phyloP scores from a whole-genome alignment of 1,139 yeast genomes.

The Yamadazyma diospyri region DNA sequence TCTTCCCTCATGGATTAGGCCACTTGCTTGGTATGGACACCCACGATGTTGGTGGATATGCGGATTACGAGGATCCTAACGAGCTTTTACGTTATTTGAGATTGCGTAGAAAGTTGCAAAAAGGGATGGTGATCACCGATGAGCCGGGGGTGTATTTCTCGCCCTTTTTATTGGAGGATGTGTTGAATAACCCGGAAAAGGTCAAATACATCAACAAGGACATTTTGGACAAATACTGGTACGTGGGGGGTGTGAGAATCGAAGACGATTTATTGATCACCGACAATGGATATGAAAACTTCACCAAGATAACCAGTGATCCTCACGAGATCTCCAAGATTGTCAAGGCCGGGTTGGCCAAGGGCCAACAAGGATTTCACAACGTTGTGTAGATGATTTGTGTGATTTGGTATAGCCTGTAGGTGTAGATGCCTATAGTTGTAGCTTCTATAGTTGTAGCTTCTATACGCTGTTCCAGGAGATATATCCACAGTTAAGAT shows the following conservation, averaged over 20 bases:
- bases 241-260: conserved; percentile 92
- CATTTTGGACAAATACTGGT: conserved; percentile 72
- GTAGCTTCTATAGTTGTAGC: too few species aligned
- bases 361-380: conserved; percentile 65
- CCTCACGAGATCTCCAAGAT: conserved; percentile 77
- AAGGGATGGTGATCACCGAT: conserved; percentile 86
- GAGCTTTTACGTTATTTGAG: conserved; percentile 74
- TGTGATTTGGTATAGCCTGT: too few species aligned
- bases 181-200: conserved; percentile 54
- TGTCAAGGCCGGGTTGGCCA: conserved; percentile 67
- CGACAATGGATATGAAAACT: conserved; percentile 68
- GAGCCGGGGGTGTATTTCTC: conserved; percentile 96
- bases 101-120: conserved; percentile 66
- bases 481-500: too few species aligned
- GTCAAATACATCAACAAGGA: conserved; percentile 60
- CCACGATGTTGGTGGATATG: conserved; percentile 89
- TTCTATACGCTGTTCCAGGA: too few species aligned
- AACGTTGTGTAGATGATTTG: conserved; percentile 36
- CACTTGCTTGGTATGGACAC: conserved; percentile 93
- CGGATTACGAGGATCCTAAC: conserved; percentile 81
- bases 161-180: conserved; percentile 69
- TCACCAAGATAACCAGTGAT: conserved; percentile 81
- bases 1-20: conserved; percentile 95
- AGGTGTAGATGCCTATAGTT: too few species aligned
- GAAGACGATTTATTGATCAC: conserved; percentile 91